A percentile compares a stretch with the other conserved stretches of the same genome.
These are phyloP conservation scores for Purshia tridentata DNA, from an alignment of 306 rosid genomes.

Conservation along the genomic window DNA sequence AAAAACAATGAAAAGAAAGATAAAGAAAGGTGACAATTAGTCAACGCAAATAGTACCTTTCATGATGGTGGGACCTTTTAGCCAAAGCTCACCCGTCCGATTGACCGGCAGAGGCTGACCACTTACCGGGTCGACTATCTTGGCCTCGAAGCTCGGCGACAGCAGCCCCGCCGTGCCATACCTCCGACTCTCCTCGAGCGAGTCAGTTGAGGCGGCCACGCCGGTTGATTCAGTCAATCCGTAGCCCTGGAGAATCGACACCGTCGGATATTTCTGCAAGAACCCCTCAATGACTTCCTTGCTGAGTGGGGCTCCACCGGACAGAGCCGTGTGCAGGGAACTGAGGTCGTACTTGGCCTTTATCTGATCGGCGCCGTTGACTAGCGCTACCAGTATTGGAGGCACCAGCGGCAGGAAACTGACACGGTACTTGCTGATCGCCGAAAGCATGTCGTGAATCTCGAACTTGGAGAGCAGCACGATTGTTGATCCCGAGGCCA, in stretches of 20 bases:
- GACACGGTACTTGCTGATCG: conserved; percentile 52
- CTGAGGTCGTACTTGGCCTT: conserved; percentile 61
- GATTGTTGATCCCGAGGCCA: conserved; percentile 60
- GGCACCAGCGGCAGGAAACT: conserved; percentile 80
- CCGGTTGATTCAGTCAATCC: conserved; percentile 86
- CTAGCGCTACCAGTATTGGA: conserved; percentile 71
- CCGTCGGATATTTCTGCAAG: conserved; percentile 53
- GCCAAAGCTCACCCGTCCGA: conserved; percentile 87
- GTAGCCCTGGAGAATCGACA: conserved; percentile 74
- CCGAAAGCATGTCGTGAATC: conserved; percentile 66
- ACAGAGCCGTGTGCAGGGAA: conserved; percentile 51
- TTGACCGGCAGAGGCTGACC: conserved; percentile 49
- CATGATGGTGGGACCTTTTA: conserved; percentile 80
- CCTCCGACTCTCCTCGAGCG: conserved; percentile 75
- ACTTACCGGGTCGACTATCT: conserved; percentile 61
- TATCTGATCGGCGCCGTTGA: conserved; percentile 59
- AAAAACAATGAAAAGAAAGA: not conserved
- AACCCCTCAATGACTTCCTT: conserved; percentile 87
- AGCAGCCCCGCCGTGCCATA: conserved; percentile 87
- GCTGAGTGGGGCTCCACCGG: conserved; percentile 89
- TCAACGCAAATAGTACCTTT: conserved; percentile 41
- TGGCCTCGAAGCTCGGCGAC: conserved; percentile 62
- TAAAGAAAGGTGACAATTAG: not conserved
- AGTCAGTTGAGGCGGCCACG: conserved; percentile 75
- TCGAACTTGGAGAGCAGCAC: conserved; percentile 78